Evolutionary conservation across 129 eudicot species (phyloP).

Genomic region (Glebionis coronaria): DNA sequence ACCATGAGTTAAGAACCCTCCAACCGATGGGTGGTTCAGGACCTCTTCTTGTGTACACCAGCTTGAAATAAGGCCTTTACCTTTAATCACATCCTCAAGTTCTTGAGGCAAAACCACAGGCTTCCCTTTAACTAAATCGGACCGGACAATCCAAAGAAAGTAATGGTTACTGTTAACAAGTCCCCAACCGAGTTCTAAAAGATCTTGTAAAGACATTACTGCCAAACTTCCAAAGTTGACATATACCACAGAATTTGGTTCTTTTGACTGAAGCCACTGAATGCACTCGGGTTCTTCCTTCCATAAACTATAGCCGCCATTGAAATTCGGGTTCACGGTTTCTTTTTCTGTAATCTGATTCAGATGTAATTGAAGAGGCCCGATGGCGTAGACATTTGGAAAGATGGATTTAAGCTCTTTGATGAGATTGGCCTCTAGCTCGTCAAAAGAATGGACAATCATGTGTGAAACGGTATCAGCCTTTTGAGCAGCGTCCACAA

Average conservation of each 20-base stretch:
- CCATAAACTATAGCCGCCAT: conserved; percentile 34
- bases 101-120: conserved; percentile 21
- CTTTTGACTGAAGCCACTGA: conserved; percentile 31
- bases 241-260: conserved; percentile 29
- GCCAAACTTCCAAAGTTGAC: conserved; percentile 41
- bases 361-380: conserved; percentile 27
- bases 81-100: conserved; percentile 6
- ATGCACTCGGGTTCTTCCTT: conserved; percentile 33
- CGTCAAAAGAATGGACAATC: conserved; percentile 27
- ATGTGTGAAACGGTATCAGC: conserved; percentile 21
- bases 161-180: conserved; percentile 31
- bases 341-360: conserved; percentile 7
- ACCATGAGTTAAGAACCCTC: conserved; percentile 33
- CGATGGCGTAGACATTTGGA: conserved; percentile 20
- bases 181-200: conserved; percentile 33
- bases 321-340: neutral
- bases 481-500: conserved; percentile 8
- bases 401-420: conserved; percentile 19
- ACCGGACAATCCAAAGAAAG: conserved; percentile 34
- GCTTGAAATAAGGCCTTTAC: conserved; percentile 22
- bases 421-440: conserved; percentile 22
- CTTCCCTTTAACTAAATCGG: conserved; percentile 27
- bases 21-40: conserved; percentile 26
- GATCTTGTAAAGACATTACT: conserved; percentile 17
- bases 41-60: conserved; percentile 36